Evolutionary conservation across 768 basidiomycete genomes (phyloP).

Genomic region (Kwoniella shandongensis): DNA sequence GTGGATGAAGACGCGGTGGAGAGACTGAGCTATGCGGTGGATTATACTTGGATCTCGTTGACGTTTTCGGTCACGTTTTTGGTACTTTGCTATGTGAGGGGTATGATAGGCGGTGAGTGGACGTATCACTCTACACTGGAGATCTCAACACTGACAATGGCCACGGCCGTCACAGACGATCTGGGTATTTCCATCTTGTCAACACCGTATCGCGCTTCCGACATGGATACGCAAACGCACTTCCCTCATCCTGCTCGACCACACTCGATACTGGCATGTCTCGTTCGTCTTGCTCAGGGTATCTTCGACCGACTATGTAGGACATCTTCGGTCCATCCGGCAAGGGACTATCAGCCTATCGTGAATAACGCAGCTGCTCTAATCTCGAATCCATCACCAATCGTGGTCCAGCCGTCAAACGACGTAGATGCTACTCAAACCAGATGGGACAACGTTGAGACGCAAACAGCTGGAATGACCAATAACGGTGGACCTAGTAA

Average conservation of each 20-base stretch:
- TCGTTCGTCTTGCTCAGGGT: not conserved
- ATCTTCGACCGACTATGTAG: constrained; percentile 3
- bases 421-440: not conserved
- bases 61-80: constrained; percentile 9
- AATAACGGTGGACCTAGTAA: no score
- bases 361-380: not conserved
- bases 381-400: not conserved
- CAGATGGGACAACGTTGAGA: no score
- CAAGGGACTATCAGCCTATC: constrained; percentile 1
- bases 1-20: constrained; percentile 1
- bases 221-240: not conserved
- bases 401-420: not conserved
- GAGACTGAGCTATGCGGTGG: constrained; percentile 4
- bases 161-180: no score
- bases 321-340: not conserved
- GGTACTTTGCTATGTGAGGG: constrained; percentile 5
- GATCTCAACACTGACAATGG: no score
- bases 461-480: no score
- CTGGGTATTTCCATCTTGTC: constrained; percentile 1
- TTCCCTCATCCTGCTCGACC: not conserved
- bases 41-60: constrained; percentile 9
- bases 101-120: constrained; percentile 3
- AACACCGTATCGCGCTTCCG: not conserved
- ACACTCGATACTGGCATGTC: not conserved
- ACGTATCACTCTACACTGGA: no score